Evolutionary conservation across 306 rosid genomes (phyloP), one percentile per base, ranked within the genome.

Genomic region (Inga oerstediana): DNA sequence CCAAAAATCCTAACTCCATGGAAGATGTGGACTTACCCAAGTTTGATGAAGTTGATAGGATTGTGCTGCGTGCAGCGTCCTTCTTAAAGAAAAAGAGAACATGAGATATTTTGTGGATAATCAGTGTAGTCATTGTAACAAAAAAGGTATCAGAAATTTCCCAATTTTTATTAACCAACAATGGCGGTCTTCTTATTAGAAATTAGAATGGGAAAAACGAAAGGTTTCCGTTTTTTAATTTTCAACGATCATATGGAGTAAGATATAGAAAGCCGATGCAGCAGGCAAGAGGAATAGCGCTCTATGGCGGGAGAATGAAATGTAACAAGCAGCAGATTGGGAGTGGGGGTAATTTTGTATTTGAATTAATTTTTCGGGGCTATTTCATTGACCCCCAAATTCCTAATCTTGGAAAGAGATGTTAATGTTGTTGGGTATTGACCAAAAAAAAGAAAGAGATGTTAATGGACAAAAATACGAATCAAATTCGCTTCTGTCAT

Each of bases 31-130:
- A 83, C 68, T 84, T 35, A 2, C 88, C 89, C 0, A 91, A 90
- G 81, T 87, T 90, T 81, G 97, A 94, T 22, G 97, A 92, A 85
- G 97, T 96, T 51, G 99, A 94, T 88, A 80, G 54, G 81, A 84
- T 96, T 80, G 91, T 94, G 82, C 81, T 94, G 52, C 97, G 79
- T 10, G 96, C 94, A 51, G 90, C 97, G 76, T 92, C 93, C 62
- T 91, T 89, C 77, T 79, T 94, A 34, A 89, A 89, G 89, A 91
- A 90, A 76, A 95, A 46, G 51, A 91, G 85, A 86, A 82, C 87
- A 78, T 93, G 84, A 82, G 66, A 74, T 46, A 54, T 32, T 37
- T 83, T 81, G 35, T 67, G 67, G 30, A 71, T 69, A 80, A 19
- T 67, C 72, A 45, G 16, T 46, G 78, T 72, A 62, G 11, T 39